phyloP scores from a whole-genome alignment of 2,329 filamentous ascomycete species.

The Cercospora canescens region DNA sequence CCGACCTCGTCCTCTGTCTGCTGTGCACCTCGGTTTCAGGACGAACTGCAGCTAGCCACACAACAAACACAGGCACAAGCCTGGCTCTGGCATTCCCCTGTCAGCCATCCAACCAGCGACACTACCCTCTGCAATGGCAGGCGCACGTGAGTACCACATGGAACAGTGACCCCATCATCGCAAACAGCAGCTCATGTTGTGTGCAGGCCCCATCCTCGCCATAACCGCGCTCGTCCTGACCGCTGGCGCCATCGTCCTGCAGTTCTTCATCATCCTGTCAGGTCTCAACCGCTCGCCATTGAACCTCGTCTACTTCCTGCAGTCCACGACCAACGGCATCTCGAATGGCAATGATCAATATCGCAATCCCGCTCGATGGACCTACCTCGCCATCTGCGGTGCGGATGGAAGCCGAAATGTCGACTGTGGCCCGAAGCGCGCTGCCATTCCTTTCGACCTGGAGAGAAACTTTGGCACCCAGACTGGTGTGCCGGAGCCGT shows the following conservation, averaged over 20 bases:
- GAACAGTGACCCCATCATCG: not conserved
- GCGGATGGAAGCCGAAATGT: slow-evolving; percentile 53
- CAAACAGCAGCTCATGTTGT: not conserved
- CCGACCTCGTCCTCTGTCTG: not conserved
- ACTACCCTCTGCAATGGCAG: slow-evolving; percentile 19
- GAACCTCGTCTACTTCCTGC: slow-evolving; percentile 80
- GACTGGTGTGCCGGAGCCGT: slow-evolving; percentile 53
- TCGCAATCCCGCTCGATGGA: slow-evolving; percentile 72
- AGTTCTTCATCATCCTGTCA: slow-evolving; percentile 66
- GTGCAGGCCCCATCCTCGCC: slow-evolving; percentile 56
- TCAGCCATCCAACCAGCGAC: not conserved
- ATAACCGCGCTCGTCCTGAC: slow-evolving; percentile 62
- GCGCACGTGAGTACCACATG: slow-evolving; percentile 21
- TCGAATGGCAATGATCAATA: slow-evolving; percentile 59
- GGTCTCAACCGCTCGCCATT: slow-evolving; percentile 61
- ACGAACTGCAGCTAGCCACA: not conserved
- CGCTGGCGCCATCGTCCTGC: slow-evolving; percentile 61
- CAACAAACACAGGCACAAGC: not conserved
- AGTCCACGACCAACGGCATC: slow-evolving; percentile 74
- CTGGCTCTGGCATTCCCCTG: slow-evolving; percentile 5
- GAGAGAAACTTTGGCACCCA: slow-evolving; percentile 60
- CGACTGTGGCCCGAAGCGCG: slow-evolving; percentile 64
- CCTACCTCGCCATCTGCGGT: slow-evolving; percentile 82
- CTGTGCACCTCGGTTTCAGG: not conserved
- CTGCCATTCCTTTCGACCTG: slow-evolving; percentile 66